Conservation (phyloP, 371 early-diverging fungal genomes). For the Nematocida minor region DNA sequence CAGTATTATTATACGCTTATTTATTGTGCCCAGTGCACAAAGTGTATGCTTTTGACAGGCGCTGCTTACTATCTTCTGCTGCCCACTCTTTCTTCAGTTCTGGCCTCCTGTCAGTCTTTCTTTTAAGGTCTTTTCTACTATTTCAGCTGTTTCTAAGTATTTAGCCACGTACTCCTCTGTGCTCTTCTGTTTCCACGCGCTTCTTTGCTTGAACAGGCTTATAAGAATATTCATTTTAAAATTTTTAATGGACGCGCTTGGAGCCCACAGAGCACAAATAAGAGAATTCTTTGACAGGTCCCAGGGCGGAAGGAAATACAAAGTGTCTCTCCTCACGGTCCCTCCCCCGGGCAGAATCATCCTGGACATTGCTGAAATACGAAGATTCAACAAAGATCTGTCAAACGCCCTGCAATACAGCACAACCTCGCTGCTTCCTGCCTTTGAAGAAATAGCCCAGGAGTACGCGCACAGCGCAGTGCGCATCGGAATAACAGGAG, state of each 20-base stretch:
- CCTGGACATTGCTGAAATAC: conserved; percentile 58
- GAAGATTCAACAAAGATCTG: conserved; percentile 56
- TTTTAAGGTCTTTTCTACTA: not conserved
- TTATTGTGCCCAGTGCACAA: too few species aligned
- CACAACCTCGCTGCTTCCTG: conserved; percentile 57
- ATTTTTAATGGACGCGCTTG: conserved; percentile 47
- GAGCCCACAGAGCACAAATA: conserved; percentile 42
- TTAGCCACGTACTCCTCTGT: not conserved
- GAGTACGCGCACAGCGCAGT: conserved; percentile 35
- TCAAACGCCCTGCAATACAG: conserved; percentile 50
- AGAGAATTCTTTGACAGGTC: conserved; percentile 48
- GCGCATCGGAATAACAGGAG: conserved; percentile 28
- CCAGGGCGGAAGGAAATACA: conserved; percentile 29
- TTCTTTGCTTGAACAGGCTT: not conserved
- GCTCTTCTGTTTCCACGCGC: not conserved
- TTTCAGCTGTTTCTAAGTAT: conserved; percentile 5
- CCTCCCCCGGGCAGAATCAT: conserved; percentile 50
- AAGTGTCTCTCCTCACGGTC: not conserved
- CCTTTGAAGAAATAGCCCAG: conserved; percentile 58
- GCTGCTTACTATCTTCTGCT: too few species aligned
- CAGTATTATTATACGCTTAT: too few species aligned
- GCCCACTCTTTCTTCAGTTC: too few species aligned
- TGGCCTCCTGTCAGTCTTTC: not conserved
- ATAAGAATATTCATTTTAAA: not conserved
- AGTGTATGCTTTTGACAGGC: too few species aligned